phyloP scores from a whole-genome alignment of 2,329 filamentous ascomycete genomes.

The Cytospora schulzeri region DNA sequence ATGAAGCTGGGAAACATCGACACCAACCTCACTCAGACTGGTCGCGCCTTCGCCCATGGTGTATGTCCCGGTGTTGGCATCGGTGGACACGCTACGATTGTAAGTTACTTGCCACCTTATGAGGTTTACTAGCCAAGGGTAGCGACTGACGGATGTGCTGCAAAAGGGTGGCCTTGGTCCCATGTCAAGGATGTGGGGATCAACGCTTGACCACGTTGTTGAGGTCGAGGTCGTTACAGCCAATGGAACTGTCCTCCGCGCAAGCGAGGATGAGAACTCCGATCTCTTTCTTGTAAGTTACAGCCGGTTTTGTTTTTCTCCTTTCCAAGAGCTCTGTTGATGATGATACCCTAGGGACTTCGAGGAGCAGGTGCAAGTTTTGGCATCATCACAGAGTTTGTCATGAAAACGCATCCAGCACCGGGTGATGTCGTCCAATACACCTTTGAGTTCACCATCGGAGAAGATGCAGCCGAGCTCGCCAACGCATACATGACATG shows the following conservation, averaged over 20 bases:
- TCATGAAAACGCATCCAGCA: conserved; percentile 57
- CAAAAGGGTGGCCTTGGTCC: conserved; percentile 58
- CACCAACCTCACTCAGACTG: conserved; percentile 51
- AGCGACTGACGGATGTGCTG: not conserved
- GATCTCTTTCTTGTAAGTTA: conserved; percentile 56
- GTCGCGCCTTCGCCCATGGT: conserved; percentile 61
- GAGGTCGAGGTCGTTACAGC: conserved; percentile 60
- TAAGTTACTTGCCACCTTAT: conserved; percentile 31
- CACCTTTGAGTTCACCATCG: conserved; percentile 55
- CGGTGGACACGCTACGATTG: conserved; percentile 60
- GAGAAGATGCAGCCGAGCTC: conserved; percentile 47
- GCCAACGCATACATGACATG: conserved; percentile 56
- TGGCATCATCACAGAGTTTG: conserved; percentile 60
- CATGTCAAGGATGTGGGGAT: conserved; percentile 62
- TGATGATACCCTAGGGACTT: conserved; percentile 42
- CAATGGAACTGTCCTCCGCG: conserved; percentile 52
- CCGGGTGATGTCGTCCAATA: conserved; percentile 61
- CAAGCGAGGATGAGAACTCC: conserved; percentile 48
- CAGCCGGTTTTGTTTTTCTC: conserved; percentile 23
- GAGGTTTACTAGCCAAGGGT: not conserved
- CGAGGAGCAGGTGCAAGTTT: conserved; percentile 60
- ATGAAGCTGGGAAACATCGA: conserved; percentile 55
- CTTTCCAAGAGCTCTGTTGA: not conserved
- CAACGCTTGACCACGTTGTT: conserved; percentile 56
- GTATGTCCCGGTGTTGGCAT: conserved; percentile 62